Conservation (phyloP, 148 eudicot species). For the Tetragonia tetragonoides region DNA sequence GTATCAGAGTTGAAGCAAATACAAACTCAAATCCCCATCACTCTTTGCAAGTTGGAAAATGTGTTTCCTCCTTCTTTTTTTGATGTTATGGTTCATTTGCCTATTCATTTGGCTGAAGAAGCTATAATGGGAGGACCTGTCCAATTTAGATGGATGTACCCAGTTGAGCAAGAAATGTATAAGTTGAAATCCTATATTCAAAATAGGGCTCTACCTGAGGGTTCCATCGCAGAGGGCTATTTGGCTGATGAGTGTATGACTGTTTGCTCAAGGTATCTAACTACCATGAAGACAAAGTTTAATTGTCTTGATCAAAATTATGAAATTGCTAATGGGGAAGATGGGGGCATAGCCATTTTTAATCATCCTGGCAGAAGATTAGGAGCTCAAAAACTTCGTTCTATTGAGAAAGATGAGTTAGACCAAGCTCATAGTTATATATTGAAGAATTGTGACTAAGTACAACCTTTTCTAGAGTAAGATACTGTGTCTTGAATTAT, state of each 20-base stretch:
- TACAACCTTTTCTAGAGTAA: conserved; percentile 14
- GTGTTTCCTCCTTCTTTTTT: conserved; percentile 10
- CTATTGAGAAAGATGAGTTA: neutral
- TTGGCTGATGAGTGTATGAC: conserved; percentile 19
- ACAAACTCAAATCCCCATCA: conserved; percentile 13
- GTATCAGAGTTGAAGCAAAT: conserved; percentile 6
- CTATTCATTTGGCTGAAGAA: conserved; percentile 20
- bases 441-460: conserved; percentile 17
- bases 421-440: conserved; percentile 17
- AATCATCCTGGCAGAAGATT: conserved; percentile 3
- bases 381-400: neutral
- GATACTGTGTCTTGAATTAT: neutral
- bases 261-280: conserved; percentile 20
- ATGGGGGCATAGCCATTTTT: neutral
- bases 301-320: conserved; percentile 20
- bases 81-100: conserved; percentile 13
- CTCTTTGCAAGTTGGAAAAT: conserved; percentile 13
- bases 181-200: conserved; percentile 18
- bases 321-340: neutral
- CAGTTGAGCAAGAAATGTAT: conserved; percentile 15
- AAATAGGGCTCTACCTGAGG: conserved; percentile 27
- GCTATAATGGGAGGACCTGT: conserved; percentile 12
- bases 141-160: conserved; percentile 25
- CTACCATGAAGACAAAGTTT: conserved; percentile 14
- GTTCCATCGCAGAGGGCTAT: conserved; percentile 25